phyloP scores from a whole-genome alignment of 1,284 basidiomycete species.

The Irpex lacteus region DNA sequence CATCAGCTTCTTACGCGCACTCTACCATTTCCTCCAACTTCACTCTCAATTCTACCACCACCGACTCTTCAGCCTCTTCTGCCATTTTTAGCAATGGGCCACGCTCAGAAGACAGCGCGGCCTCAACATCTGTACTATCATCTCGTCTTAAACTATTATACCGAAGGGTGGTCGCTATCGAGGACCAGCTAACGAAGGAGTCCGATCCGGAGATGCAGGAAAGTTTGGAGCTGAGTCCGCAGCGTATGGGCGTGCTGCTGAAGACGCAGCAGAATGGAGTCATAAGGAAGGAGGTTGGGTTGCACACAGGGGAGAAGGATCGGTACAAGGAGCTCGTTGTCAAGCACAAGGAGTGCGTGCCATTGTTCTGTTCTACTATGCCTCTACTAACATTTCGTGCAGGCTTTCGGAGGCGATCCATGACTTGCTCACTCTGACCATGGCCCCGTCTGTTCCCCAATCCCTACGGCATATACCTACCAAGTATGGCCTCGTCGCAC shows the following conservation, averaged over 20 bases:
- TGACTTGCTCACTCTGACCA: conserved; percentile 82
- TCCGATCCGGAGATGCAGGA: conserved; percentile 39
- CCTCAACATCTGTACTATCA: conserved; percentile 68
- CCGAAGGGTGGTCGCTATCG: conserved; percentile 69
- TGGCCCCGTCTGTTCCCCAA: conserved; percentile 83
- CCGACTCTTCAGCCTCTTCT: conserved; percentile 69
- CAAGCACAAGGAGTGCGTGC: conserved; percentile 68
- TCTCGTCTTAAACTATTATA: conserved; percentile 80
- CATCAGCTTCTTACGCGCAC: conserved; percentile 62
- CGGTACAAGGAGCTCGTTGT: conserved; percentile 63
- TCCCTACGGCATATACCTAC: conserved; percentile 87
- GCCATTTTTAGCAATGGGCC: conserved; percentile 51
- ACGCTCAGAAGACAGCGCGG: conserved; percentile 46
- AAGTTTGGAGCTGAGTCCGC: conserved; percentile 19
- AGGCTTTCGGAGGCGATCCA: conserved; percentile 90
- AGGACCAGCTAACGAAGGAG: conserved; percentile 69
- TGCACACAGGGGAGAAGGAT: conserved; percentile 58
- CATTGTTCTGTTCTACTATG: conserved; percentile 1
- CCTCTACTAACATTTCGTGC: background rate
- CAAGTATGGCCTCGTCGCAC: conserved; percentile 93
- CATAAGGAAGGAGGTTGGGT: conserved; percentile 26
- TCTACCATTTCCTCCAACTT: conserved; percentile 71
- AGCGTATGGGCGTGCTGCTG: conserved; percentile 44
- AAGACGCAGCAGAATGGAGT: conserved; percentile 34
- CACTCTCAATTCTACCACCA: conserved; percentile 71